These are phyloP conservation scores for Lactarius vividus DNA, from an alignment of 768 basidiomycete genomes.

Conservation along the genomic window DNA sequence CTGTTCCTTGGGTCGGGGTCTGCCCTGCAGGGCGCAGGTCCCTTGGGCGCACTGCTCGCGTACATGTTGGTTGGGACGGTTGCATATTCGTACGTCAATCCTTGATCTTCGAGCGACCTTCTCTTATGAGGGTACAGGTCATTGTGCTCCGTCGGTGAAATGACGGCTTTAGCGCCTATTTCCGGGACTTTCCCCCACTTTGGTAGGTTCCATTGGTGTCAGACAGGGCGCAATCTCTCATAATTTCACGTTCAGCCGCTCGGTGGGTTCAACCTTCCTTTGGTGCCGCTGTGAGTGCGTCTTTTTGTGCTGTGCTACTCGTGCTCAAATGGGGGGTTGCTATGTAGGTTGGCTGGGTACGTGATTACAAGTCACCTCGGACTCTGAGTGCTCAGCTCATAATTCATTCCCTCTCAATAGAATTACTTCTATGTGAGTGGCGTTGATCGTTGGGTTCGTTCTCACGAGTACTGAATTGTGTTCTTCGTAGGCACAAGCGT, in stretches of 20 bases:
- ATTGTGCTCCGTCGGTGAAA: constrained; percentile 68
- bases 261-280: constrained; percentile 40
- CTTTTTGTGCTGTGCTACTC: constrained; percentile 4
- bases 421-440: constrained; percentile 54
- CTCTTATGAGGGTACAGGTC: constrained; percentile 38
- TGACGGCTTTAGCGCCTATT: constrained; percentile 78
- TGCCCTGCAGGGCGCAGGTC: constrained; percentile 59
- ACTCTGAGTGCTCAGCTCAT: constrained; percentile 2
- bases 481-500: constrained; percentile 35
- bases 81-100: constrained; percentile 54
- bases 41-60: constrained; percentile 62
- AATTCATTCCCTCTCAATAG: constrained; percentile 28
- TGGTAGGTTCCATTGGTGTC: constrained; percentile 36
- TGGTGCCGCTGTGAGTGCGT: constrained; percentile 36
- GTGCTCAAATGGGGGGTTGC: neutral
- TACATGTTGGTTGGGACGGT: constrained; percentile 64
- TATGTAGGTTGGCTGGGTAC: constrained; percentile 34
- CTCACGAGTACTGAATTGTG: constrained; percentile 9
- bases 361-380: constrained; percentile 6
- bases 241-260: constrained; percentile 26
- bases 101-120: constrained; percentile 30
- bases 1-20: constrained; percentile 69
- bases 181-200: constrained; percentile 78
- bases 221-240: neutral
- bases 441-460: neutral